Conservation (phyloP, 768 basidiomycete species). For the Rhodotorula graminis region DNA sequence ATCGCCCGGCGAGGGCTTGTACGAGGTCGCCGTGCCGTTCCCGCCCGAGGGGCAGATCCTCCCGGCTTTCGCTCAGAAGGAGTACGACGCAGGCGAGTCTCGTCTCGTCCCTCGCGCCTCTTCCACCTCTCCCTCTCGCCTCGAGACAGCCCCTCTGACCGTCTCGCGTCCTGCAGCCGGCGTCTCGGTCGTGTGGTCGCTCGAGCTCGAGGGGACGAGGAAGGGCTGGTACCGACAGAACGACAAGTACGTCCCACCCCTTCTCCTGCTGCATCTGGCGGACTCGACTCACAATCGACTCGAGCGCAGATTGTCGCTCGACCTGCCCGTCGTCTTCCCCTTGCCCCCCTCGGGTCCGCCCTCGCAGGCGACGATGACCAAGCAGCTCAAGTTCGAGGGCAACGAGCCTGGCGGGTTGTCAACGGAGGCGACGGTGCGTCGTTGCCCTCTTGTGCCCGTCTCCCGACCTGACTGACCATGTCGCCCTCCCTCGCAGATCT, state of each 20-base stretch:
- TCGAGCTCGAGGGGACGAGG: slow-evolving; percentile 9
- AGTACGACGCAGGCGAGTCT: background rate
- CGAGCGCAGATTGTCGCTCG: background rate
- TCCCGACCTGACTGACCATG: background rate
- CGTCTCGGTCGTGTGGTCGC: background rate
- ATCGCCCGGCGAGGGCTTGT: background rate
- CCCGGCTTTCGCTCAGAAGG: background rate
- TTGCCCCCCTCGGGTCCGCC: too few species aligned
- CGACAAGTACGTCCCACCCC: background rate
- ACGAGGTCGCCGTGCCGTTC: slow-evolving; percentile 12
- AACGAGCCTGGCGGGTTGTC: background rate
- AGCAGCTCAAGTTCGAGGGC: slow-evolving; percentile 18
- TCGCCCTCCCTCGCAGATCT: background rate
- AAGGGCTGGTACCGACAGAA: slow-evolving; percentile 14
- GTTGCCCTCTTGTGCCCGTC: too few species aligned
- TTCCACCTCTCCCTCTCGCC: background rate
- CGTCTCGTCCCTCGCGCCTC: background rate
- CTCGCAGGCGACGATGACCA: background rate
- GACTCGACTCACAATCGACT: background rate
- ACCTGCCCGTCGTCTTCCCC: slow-evolving; percentile 14
- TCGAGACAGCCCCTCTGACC: background rate
- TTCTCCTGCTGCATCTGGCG: too few species aligned
- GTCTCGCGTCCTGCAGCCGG: background rate
- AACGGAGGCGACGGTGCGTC: background rate
- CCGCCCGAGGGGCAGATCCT: slow-evolving; percentile 2